Evolutionary conservation across 768 basidiomycete genomes (phyloP).

Genomic region (Tulasnella sp.): DNA sequence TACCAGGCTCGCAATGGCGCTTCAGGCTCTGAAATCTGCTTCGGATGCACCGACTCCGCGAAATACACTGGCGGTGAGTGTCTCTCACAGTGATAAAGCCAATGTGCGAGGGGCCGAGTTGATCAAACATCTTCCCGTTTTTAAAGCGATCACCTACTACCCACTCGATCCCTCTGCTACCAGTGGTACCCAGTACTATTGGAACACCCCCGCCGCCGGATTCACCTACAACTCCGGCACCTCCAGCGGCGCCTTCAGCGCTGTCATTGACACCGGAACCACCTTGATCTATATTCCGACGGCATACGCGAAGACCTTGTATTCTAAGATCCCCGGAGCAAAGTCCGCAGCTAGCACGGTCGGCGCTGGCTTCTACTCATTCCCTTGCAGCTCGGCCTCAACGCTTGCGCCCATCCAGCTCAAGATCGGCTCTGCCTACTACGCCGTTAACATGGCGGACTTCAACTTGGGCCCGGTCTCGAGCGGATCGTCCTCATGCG

Average conservation of each 20-base stretch:
- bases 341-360: not conserved
- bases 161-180: not conserved
- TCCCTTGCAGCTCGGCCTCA: conserved; percentile 6
- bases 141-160: not conserved
- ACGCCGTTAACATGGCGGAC: conserved; percentile 1
- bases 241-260: not conserved
- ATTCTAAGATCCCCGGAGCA: conserved; percentile 7
- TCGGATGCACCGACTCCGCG: conserved; percentile 3
- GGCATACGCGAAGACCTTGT: not conserved
- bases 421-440: not conserved
- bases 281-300: not conserved
- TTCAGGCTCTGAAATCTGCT: not conserved
- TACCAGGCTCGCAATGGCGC: not conserved
- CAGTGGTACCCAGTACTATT: not conserved
- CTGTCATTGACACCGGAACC: conserved; percentile 12
- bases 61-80: conserved; percentile 2
- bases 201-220: not conserved
- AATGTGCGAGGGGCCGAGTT: not conserved
- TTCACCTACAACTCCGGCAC: not conserved
- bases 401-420: not conserved
- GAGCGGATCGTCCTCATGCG: conserved; percentile 4
- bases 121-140: not conserved
- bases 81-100: not conserved
- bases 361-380: conserved; percentile 10
- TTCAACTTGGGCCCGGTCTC: conserved; percentile 10